phyloP scores from a whole-genome alignment of 2,329 filamentous ascomycete species.

The Orbilia quercus region DNA sequence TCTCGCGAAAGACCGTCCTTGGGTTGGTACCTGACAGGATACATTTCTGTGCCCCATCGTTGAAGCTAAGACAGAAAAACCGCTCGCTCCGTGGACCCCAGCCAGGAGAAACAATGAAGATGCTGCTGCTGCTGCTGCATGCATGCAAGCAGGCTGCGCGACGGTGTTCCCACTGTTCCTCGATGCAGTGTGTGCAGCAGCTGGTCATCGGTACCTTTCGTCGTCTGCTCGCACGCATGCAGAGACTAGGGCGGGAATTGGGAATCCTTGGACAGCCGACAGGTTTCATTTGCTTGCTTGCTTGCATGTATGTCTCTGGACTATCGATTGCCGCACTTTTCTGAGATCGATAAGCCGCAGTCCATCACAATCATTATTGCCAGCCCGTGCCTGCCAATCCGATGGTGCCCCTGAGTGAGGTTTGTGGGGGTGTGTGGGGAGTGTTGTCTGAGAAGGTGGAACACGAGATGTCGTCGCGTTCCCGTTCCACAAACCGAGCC shows the following conservation, averaged over 20 bases:
- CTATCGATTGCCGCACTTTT: conserved; percentile 26
- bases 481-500: conserved; percentile 25
- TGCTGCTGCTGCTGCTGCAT: conserved; percentile 15
- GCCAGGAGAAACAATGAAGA: neutral
- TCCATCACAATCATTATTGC: neutral
- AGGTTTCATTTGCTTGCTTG: too few relatives aligned
- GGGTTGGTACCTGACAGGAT: conserved; percentile 52
- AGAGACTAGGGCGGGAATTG: neutral
- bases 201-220: neutral
- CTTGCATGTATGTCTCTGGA: neutral
- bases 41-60: conserved; percentile 16
- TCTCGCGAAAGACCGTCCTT: conserved; percentile 22
- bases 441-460: neutral
- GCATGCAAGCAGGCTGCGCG: conserved; percentile 1
- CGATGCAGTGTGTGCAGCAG: conserved; percentile 6
- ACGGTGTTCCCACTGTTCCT: conserved; percentile 14
- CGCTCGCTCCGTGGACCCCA: conserved; percentile 4
- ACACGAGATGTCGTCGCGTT: conserved; percentile 17
- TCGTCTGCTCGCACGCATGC: conserved; percentile 3
- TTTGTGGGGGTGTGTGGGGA: neutral
- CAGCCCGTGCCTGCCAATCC: neutral
- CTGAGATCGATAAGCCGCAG: conserved; percentile 14
- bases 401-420: neutral
- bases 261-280: neutral
- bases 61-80: conserved; percentile 8